Conservation (phyloP, 345 rosid species). For the Brassica carinata region DNA sequence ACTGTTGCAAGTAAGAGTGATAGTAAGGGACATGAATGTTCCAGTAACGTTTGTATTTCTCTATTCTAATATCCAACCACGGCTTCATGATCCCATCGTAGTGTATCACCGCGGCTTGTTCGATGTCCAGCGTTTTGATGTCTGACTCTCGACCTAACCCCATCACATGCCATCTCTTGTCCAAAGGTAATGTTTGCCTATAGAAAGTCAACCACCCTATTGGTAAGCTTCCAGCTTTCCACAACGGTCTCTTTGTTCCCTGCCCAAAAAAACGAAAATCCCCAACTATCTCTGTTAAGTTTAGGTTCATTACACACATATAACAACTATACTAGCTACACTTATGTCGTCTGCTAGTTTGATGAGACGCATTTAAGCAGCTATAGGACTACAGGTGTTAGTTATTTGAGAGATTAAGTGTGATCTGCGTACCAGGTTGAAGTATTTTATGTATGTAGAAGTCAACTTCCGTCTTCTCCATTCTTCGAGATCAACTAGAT, state of each 20-base stretch:
- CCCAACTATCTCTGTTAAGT: background rate
- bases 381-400: background rate
- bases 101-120: conserved; percentile 78
- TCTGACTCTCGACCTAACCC: conserved; percentile 78
- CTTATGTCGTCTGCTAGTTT: conserved; percentile 1
- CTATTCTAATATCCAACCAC: conserved; percentile 84
- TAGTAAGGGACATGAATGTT: conserved; percentile 55
- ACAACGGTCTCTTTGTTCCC: conserved; percentile 63
- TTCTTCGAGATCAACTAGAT: conserved; percentile 73
- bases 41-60: conserved; percentile 77
- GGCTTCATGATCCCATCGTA: conserved; percentile 93
- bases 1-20: conserved; percentile 56
- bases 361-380: background rate
- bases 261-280: conserved; percentile 37
- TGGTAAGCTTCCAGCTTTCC: conserved; percentile 86
- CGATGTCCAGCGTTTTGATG: conserved; percentile 52
- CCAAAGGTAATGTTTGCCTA: conserved; percentile 65
- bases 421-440: conserved; percentile 60
- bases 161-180: conserved; percentile 74
- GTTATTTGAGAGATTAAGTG: background rate
- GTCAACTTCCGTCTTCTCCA: conserved; percentile 79
- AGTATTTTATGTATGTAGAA: conserved; percentile 54
- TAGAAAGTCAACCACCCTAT: conserved; percentile 85
- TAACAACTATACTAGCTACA: background rate
- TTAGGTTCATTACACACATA: background rate